phyloP scores from a whole-genome alignment of 2,329 filamentous ascomycete genomes.

The Fusarium fracticaudum region DNA sequence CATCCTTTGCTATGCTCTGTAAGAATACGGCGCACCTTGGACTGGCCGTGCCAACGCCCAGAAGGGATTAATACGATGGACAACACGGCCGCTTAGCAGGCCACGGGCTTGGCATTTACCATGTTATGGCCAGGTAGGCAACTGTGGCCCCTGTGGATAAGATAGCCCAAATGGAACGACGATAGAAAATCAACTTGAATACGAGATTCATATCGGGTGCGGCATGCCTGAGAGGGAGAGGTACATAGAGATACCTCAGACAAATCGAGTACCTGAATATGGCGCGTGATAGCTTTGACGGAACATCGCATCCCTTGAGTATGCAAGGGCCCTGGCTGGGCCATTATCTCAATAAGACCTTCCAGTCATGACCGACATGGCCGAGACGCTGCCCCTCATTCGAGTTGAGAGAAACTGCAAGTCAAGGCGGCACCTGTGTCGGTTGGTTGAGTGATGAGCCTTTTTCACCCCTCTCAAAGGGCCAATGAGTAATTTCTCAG shows the following conservation, averaged over 20 bases:
- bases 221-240: slow-evolving; percentile 1
- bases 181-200: slow-evolving; percentile 17
- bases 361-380: slow-evolving; percentile 20
- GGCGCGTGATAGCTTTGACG: slow-evolving; percentile 17
- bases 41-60: slow-evolving; percentile 31
- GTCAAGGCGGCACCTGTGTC: slow-evolving; percentile 12
- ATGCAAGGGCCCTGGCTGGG: slow-evolving; percentile 13
- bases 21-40: slow-evolving; percentile 28
- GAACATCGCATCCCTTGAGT: slow-evolving; percentile 1
- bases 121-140: slow-evolving; percentile 7
- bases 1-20: slow-evolving; percentile 33
- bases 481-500: slow-evolving; percentile 2
- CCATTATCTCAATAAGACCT: slow-evolving; percentile 14
- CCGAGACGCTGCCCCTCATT: slow-evolving; percentile 28
- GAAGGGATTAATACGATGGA: slow-evolving; percentile 31
- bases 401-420: slow-evolving; percentile 4
- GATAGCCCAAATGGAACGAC: slow-evolving; percentile 6
- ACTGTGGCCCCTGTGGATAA: neutral
- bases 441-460: slow-evolving; percentile 12
- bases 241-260: slow-evolving; percentile 10
- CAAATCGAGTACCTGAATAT: neutral
- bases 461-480: slow-evolving; percentile 3
- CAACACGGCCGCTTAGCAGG: slow-evolving; percentile 29
- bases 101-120: slow-evolving; percentile 28
- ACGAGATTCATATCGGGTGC: slow-evolving; percentile 26